Evolutionary conservation across 345 rosid genomes (phyloP), one percentile per base, ranked within the genome.

Genomic region (Raphanus raphanistrum): DNA sequence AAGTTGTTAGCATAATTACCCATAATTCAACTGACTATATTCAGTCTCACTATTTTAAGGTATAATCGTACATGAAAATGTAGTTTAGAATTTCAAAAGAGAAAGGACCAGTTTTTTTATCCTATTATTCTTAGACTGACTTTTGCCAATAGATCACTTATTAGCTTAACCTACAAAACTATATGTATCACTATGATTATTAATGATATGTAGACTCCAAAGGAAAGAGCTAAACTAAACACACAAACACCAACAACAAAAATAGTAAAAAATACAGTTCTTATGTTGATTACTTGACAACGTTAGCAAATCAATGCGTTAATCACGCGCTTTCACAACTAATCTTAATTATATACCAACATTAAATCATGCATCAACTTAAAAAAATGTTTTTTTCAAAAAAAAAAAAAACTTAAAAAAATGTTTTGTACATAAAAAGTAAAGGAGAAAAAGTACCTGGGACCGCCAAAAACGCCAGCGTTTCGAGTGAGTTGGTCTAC

Each of bases 381-480:
- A 0, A 63, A 13, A 60, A 21, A n/a, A 29, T 15, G 6, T 32
- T 15, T 15, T 5, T n/a, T n/a, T n/a, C n/a, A 0, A 63, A 13
- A 60, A 0, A 63, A 13, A 60, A 0, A 63, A 13, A 60, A 31
- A 4, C 9, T 57, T 57, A 0, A 63, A 13, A 60, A 21, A n/a
- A 29, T 15, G 6, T 32, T 15, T 15, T 5, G 16, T 13, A 13
- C 15, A 45, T 13, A 45, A 11, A 45, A 50, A n/a, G 15, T 1
- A 3, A 27, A 66, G 2, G 13, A 9, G 72, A 21, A 48, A 72
- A 74, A 62, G 43, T 15, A 92, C 98, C 88, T 92, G 73, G 88
- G 84, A 25, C 78, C 88, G 36, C 94, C 94, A 3, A 87, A 75
- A 50, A 85, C 92, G 26, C 98, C 98, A 12, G 90, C 91, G 66